Percentiles rank a stretch among this genome's conserved stretches.
phyloP scores from a whole-genome alignment of 352 stramenopile species.

The Pythium folliculosum region DNA sequence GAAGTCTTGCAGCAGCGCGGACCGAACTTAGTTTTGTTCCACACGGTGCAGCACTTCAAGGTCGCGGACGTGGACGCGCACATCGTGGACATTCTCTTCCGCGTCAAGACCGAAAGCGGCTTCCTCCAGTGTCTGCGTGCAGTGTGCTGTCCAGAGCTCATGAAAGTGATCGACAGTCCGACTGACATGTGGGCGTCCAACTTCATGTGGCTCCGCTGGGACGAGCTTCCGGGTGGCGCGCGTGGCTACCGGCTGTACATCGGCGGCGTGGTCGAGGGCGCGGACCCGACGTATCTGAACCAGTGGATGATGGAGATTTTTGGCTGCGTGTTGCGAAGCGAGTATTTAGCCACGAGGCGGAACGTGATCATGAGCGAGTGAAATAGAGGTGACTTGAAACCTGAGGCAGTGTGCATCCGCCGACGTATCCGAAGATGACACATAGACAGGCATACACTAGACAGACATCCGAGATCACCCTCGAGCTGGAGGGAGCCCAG shows the following conservation, averaged over 20 bases:
- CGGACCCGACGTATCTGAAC: neutral
- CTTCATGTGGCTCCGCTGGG: constrained; percentile 16
- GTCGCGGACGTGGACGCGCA: neutral
- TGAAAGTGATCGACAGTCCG: neutral
- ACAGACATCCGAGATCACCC: too few species aligned
- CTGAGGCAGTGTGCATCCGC: too few species aligned
- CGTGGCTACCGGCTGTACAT: too few species aligned
- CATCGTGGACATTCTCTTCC: constrained; percentile 4
- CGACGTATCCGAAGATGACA: too few species aligned
- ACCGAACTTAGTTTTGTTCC: constrained; percentile 1
- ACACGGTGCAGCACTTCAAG: neutral
- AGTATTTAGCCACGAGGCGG: constrained; percentile 4
- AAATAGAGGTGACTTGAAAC: too few species aligned
- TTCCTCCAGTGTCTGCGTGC: neutral
- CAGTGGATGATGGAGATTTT: neutral
- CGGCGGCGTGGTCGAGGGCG: too few species aligned
- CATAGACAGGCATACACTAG: too few species aligned
- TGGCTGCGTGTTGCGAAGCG: too few species aligned
- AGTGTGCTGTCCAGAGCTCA: neutral
- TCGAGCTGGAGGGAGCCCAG: too few species aligned
- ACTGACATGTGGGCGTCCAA: constrained; percentile 7
- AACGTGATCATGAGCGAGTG: neutral
- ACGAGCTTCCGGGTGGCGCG: neutral
- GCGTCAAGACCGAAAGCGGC: constrained; percentile 10
- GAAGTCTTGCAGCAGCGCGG: neutral